These are phyloP conservation scores for Russula virescens DNA, from an alignment of 768 basidiomycete species.

Conservation along the genomic window DNA sequence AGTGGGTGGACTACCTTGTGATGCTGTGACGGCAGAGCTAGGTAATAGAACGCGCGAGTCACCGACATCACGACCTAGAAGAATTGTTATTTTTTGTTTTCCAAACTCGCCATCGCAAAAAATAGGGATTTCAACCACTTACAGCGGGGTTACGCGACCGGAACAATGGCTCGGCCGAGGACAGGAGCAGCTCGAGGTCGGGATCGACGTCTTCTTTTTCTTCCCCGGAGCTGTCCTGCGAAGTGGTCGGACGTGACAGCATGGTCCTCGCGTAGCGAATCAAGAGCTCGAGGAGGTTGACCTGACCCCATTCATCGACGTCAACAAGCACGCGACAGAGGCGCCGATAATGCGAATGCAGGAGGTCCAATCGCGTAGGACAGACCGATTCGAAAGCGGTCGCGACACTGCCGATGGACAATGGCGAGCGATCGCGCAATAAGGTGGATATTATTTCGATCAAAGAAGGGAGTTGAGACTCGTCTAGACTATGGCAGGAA, in stretches of 20 bases:
- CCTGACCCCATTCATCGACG: constrained; percentile 96
- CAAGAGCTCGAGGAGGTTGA: constrained; percentile 70
- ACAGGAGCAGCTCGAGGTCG: constrained; percentile 72
- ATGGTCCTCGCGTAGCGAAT: constrained; percentile 78
- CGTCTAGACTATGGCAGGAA: constrained; percentile 60
- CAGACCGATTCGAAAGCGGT: constrained; percentile 85
- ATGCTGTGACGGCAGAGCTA: constrained; percentile 51
- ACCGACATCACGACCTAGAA: constrained; percentile 74
- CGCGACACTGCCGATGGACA: constrained; percentile 82
- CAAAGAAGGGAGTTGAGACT: constrained; percentile 63
- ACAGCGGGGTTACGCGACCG: constrained; percentile 87
- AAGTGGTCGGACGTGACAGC: constrained; percentile 56
- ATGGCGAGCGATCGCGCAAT: constrained; percentile 71
- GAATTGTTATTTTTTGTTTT: neutral
- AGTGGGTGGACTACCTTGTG: constrained; percentile 63
- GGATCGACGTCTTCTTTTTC: constrained; percentile 63
- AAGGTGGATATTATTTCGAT: constrained; percentile 60
- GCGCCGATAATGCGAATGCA: constrained; percentile 85
- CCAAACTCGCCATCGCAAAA: neutral
- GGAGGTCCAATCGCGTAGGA: constrained; percentile 76
- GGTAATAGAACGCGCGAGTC: constrained; percentile 67
- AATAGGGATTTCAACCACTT: constrained; percentile 26
- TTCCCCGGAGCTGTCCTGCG: constrained; percentile 29
- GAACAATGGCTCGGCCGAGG: constrained; percentile 68
- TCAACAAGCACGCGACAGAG: constrained; percentile 82